Evolutionary conservation across 2,329 filamentous ascomycete genomes (phyloP), one percentile per base, ranked within the genome.

Genomic region (Ophiosphaerella herpotricha): DNA sequence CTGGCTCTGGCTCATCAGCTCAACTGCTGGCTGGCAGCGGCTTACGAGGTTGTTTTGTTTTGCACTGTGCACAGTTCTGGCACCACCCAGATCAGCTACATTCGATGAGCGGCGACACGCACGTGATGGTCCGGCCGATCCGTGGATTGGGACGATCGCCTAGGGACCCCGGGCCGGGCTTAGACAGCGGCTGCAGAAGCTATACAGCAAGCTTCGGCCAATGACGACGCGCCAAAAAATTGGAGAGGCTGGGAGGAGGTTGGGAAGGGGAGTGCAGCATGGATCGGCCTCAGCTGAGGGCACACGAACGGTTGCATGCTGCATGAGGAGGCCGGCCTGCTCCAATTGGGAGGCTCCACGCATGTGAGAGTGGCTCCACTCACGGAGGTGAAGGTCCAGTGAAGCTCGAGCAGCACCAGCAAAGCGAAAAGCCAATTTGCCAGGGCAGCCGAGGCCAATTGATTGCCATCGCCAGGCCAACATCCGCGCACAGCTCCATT

Each of bases 341-440:
- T 57, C 67, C 70, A 72, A 72, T 72, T 59, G 67, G 51, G 42
- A 39, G 2, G 52, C 56, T 64, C 68, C 68, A 73, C 70, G 68
- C 60, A 53, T 52, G 55, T 52, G 47, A 55, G 39, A 55, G 46
- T 38, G 48, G 50, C 52, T 57, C 54, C 54, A 61, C 54, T 41
- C 42, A 48, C 50, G 48, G 47, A 52, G 52, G 45, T 52, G 57
- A 54, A 44, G 46, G 42, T 45, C 14, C 14, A 37, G 46, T 44
- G 46, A 40, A 51, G 61, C 54, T 60, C 57, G 57, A 54, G 61
- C 38, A 34, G 50, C 39, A 9, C 39, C 37, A 48, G 55, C 52
- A 52, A 55, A 52, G 54, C 49, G 31, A 38, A 49, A 46, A 39
- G 53, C 26, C 39, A 43, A 49, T n/a, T 41, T 48, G 46, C 48